Percentiles rank a stretch among this genome's conserved stretches.
These are phyloP conservation scores for Dentipellis fragilis DNA, from an alignment of 768 basidiomycete genomes.

Conservation along the genomic window DNA sequence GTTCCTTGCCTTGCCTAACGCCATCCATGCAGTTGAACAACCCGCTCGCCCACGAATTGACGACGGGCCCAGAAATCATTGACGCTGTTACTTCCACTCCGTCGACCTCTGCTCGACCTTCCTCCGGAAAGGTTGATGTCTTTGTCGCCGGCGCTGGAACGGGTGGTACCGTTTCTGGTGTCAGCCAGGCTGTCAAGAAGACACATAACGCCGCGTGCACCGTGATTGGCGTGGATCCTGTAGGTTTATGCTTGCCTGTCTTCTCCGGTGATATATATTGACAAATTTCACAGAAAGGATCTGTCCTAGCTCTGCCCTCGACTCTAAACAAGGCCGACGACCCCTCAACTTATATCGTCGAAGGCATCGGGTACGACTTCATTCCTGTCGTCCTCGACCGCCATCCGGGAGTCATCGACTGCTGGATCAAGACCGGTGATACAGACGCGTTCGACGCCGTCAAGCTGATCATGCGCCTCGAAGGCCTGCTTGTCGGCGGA, in stretches of 20 bases:
- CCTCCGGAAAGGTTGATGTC: constrained; percentile 69
- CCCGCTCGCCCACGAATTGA: constrained; percentile 82
- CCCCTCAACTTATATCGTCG: constrained; percentile 61
- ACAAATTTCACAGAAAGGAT: constrained; percentile 34
- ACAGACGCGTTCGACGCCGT: constrained; percentile 72
- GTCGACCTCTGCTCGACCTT: constrained; percentile 44
- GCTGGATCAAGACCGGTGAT: constrained; percentile 84
- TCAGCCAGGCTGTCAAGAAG: constrained; percentile 72
- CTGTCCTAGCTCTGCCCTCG: constrained; percentile 72
- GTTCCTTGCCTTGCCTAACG: constrained; percentile 2
- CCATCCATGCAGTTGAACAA: constrained; percentile 51
- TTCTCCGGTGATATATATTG: constrained; percentile 34
- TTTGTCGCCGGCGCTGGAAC: constrained; percentile 87
- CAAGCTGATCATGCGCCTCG: constrained; percentile 64
- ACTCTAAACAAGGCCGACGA: constrained; percentile 43
- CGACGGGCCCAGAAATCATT: constrained; percentile 89
- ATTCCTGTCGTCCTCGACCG: constrained; percentile 80
- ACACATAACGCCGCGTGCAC: constrained; percentile 61
- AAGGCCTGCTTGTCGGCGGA: constrained; percentile 89
- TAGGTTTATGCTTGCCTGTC: constrained; percentile 26
- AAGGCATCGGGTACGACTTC: constrained; percentile 98
- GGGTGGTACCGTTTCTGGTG: constrained; percentile 89
- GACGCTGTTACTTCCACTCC: constrained; percentile 61
- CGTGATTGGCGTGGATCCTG: constrained; percentile 88
- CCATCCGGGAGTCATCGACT: constrained; percentile 43